phyloP scores from a whole-genome alignment of 1,284 basidiomycete species.

The Ganoderma lingzhi region DNA sequence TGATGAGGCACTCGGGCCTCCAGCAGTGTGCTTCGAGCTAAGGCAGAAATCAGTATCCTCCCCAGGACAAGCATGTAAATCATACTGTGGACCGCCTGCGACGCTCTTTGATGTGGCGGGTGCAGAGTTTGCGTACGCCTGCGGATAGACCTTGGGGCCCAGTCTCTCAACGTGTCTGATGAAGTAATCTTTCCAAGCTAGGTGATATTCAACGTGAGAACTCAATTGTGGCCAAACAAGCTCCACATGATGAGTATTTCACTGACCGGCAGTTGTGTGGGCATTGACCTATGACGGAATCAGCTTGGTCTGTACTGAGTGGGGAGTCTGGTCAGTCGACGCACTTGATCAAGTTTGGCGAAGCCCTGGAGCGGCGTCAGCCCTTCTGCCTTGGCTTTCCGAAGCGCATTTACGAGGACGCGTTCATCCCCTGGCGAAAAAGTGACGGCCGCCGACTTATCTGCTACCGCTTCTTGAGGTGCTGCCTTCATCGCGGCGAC shows the following conservation, averaged over 20 bases:
- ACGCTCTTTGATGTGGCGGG: not conserved
- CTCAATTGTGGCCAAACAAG: not conserved
- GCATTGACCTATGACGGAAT: slow-evolving; percentile 15
- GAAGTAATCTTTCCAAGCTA: slow-evolving; percentile 20
- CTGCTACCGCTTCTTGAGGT: not conserved
- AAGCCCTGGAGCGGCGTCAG: slow-evolving; percentile 19
- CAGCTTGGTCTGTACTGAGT: not conserved
- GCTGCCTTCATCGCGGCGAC: not conserved
- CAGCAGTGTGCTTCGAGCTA: not conserved
- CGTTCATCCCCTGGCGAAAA: slow-evolving; percentile 17
- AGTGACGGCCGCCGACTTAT: not conserved
- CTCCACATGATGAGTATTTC: not conserved
- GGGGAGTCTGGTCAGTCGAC: not conserved
- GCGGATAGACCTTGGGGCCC: slow-evolving; percentile 1
- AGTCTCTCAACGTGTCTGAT: slow-evolving; percentile 12
- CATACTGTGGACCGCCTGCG: not conserved
- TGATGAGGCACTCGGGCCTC: not conserved
- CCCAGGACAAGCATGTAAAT: not conserved
- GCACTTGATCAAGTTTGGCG: slow-evolving; percentile 21
- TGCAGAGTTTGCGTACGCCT: not conserved
- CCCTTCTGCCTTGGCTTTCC: slow-evolving; percentile 8
- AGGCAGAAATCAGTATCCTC: not conserved
- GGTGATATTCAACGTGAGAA: not conserved
- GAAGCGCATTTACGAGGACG: slow-evolving; percentile 17
- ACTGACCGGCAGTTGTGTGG: slow-evolving; percentile 20